Base-by-base conservation (phyloP, 2,329 filamentous ascomycete species). In the Lachnellula arida region DNA sequence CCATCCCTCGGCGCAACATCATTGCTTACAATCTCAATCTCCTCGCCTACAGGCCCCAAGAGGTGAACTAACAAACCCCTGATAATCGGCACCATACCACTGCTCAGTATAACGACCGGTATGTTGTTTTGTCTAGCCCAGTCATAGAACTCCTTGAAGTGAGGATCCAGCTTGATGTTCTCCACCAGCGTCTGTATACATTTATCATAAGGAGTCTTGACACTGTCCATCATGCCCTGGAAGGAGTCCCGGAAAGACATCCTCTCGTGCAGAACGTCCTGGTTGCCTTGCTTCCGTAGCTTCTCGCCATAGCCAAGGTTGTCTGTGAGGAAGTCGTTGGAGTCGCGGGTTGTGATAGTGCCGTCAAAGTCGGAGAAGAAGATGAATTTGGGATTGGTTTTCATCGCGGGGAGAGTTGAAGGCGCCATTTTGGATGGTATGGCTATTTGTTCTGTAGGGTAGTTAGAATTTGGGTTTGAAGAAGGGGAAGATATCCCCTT, bases 351-450 rank as follows among this genome's bases (percentile, higher is more conserved):
- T 49, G 93, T 97, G 71, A 97, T 93, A 53, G 92, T 97, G 68
- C 94, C 94, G 74, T 99, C 94, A 71, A 97, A 97, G 76, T 99
- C 94, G 65, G 92, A 96, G 79, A 97, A 97, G 82, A 99, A 97
- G 78, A 99, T 92, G 78, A 90, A 89, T 75, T 91, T 88, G 51
- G 92, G 92, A 71, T 88, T 85, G 56, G 78, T 84, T 67, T 77
- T 77, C 71, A 86, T 75, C 46, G 83, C 83, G 54, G 82, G 82
- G 25, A 82, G 80, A 55, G 66, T 70, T 44, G 67, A 59, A 55
- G 68, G 63, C 56, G 67, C 60, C 64, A 68, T 67, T 48, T 44
- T 65, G 60, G 49, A 9, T 32, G 19, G 23, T 51, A 4, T 44
- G 34, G 34, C 28, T 39, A 43, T 11, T 11, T 52, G 39, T 15